These are phyloP conservation scores for Lactarius indigo DNA, from an alignment of 768 basidiomycete species.

Conservation along the genomic window DNA sequence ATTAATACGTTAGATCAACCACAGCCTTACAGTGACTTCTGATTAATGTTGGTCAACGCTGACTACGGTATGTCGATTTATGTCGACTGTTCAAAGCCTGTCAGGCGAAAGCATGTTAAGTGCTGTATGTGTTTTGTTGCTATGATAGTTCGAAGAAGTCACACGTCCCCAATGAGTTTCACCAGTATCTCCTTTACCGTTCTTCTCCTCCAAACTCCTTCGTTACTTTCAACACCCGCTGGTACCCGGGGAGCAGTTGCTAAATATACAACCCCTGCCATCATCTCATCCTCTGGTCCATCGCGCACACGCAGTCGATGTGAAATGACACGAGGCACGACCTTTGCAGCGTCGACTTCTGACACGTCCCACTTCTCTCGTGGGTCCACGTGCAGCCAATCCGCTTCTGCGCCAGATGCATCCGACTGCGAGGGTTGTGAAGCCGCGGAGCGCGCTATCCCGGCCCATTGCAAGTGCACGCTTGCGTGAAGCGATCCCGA, in stretches of 20 bases:
- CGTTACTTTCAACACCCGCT: conserved; percentile 22
- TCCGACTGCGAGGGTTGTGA: neutral
- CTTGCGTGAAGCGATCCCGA: conserved; percentile 1
- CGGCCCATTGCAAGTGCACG: conserved; percentile 12
- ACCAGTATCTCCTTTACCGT: conserved; percentile 69
- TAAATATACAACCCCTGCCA: conserved; percentile 60
- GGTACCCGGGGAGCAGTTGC: conserved; percentile 35
- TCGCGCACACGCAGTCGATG: conserved; percentile 71
- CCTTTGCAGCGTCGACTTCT: conserved; percentile 70
- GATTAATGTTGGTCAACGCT: no score
- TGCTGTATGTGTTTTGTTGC: neutral
- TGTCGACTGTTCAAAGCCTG: neutral
- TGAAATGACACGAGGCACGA: conserved; percentile 68
- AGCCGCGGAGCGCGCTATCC: neutral
- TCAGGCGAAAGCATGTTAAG: no score
- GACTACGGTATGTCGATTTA: neutral
- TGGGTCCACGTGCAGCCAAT: conserved; percentile 27
- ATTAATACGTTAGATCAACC: no score
- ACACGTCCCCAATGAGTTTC: conserved; percentile 51
- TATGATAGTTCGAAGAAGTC: no score
- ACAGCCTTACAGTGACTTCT: no score
- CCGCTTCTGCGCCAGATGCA: neutral
- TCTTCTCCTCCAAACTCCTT: conserved; percentile 37
- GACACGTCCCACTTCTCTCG: conserved; percentile 52
- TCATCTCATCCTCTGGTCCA: conserved; percentile 65